Evolutionary conservation across 306 rosid genomes (phyloP), one percentile per base, ranked within the genome.

Genomic region (Neltuma alba): DNA sequence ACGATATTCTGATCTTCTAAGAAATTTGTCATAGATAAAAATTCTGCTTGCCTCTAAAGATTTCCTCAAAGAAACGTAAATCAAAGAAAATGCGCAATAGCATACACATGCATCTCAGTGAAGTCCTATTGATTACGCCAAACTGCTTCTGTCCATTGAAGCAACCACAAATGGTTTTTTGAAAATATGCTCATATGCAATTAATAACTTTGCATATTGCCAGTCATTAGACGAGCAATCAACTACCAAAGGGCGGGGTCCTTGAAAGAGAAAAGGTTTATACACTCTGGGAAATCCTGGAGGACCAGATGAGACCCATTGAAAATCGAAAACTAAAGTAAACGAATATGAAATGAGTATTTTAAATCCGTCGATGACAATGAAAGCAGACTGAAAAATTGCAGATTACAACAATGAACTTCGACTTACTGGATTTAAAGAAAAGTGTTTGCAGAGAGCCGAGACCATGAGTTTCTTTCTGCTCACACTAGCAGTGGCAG

Each of bases 391-490:
- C 12, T 20, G 21, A 23, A 1, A 52, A 73, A 36, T 16, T 71
- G 55, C 58, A 63, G 8, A 68, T 70, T 47, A 10, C 25, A 58
- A 41, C 61, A 78, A 41, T 27, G 74, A 70, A 18, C 1, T 28
- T 55, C 62, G 54, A 77, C 93, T 89, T 83, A 95, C 99, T 70
- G 87, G 82, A 81, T 95, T 90, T 78, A 92, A 52, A 50, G 91
- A 73, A 74, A 88, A 70, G 87, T 85, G 78, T 40, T 87, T 89
- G 80, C 83, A 85, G 72, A 92, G 89, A 85, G 92, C 92, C 23
- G 82, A 79, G 28, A 71, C 83, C 54, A 91, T 75, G 72, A 82
- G 78, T 66, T 89, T 87, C 37, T 83, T 89, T 82, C 89, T 89
- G 79, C 38, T 62, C 9, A 54, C 85, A 66, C 75, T 83, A 70